Base-by-base conservation (phyloP, 495 filamentous ascomycete species). In the Niebla homalea region DNA sequence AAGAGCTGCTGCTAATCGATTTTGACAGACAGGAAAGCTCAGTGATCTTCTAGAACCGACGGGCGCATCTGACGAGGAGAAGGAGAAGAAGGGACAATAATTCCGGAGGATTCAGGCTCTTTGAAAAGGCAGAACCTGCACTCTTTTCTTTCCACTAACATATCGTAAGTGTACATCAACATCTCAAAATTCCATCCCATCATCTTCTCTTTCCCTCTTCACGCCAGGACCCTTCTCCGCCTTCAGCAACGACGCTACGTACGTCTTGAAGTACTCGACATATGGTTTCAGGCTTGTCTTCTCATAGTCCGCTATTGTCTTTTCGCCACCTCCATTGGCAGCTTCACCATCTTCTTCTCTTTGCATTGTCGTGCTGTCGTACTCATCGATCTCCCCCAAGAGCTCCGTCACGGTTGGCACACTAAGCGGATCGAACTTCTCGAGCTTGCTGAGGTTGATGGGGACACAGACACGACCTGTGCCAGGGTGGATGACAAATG, bases 401-500 rank as follows among this genome's bases (percentile, higher is more conserved):
- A 97, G 62, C 23, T 80, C 69, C 45, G 81, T 84, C 23, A 95
- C 87, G 4, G 87, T 97, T 5, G 92, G 92, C 42, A 96, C 90
- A 5, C 67, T 69, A 7, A 92, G 67, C 21, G 92, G 92, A 58
- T 97, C 87, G 56, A 98, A 98, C 2, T 79, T 71, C 36, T 92
- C 85, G 38, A 50, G 80, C 64, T 19, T 72, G 62, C 69, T 64
- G 14, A 75, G 70, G 60, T 95, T 85, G 58, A 98, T 96, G 11
- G 92, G 92, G 43, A 98, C 93, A 68, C 92, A 98, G 19, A 98
- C 83, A 46, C 89, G 70, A 0, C 90, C 93, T 1, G 93, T 98
- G 5, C 85, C 87, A 0, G 92, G 92, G 69, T 98, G 92, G 26
- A 98, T 81, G 49, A 94, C 90, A 57, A 98, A 98, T 3, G 92